A percentile compares a stretch with the other conserved stretches of the same genome.
Conservation (phyloP, 2,329 filamentous ascomycete genomes). For the Elsinoe necatrix region DNA sequence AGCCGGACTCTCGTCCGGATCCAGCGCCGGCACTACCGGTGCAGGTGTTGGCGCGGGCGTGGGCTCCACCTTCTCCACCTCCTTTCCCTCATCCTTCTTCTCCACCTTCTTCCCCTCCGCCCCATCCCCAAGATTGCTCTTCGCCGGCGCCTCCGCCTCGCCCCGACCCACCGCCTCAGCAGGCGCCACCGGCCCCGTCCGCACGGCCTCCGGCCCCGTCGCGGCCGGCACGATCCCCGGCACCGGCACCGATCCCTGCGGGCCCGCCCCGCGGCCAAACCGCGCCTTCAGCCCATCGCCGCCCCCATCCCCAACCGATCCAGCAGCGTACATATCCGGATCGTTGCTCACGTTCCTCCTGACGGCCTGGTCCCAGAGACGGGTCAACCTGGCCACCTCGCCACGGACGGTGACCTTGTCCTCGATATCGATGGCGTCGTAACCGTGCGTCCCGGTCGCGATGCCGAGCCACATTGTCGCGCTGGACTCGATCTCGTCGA, state of each 20-base stretch:
- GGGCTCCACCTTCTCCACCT: neutral
- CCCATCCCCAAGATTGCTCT: neutral
- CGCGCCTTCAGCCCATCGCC: conserved; percentile 22
- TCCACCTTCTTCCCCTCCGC: neutral
- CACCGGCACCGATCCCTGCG: neutral
- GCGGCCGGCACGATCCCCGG: neutral
- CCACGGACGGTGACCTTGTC: conserved; percentile 36
- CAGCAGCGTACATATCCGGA: conserved; percentile 33
- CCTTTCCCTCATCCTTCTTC: neutral
- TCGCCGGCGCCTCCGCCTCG: neutral
- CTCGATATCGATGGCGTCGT: conserved; percentile 39
- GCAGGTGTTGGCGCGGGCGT: neutral
- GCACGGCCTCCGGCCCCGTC: neutral
- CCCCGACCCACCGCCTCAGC: neutral
- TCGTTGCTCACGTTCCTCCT: conserved; percentile 33
- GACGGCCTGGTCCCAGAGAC: conserved; percentile 33
- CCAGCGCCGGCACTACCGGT: neutral
- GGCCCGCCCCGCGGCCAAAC: neutral
- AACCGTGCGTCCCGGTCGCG: conserved; percentile 35
- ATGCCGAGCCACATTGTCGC: conserved; percentile 39
- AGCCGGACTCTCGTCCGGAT: conserved; percentile 14
- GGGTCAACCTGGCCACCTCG: conserved; percentile 29
- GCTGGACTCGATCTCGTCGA: conserved; percentile 36
- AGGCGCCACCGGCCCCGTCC: neutral
- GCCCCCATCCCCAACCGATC: conserved; percentile 22